Percentiles rank a stretch among this genome's conserved stretches.
phyloP scores from a whole-genome alignment of 1,284 basidiomycete species.

The Marasmius oreades region DNA sequence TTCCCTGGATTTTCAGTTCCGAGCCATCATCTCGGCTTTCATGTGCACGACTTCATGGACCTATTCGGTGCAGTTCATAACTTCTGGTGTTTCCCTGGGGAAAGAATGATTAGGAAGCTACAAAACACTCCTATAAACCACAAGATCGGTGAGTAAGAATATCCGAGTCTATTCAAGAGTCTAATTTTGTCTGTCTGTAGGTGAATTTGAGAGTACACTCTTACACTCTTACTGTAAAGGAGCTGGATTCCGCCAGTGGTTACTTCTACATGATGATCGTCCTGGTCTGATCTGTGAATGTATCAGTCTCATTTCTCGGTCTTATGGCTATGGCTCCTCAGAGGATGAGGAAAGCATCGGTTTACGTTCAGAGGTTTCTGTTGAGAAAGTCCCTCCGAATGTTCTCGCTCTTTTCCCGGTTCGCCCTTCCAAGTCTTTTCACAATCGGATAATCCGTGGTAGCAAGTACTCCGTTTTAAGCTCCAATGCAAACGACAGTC shows the following conservation, averaged over 20 bases:
- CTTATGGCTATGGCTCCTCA: not conserved
- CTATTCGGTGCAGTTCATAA: constrained; percentile 6
- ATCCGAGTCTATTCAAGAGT: too few relatives aligned
- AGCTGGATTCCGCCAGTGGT: constrained; percentile 5
- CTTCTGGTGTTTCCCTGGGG: constrained; percentile 7
- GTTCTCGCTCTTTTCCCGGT: not conserved
- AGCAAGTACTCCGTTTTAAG: constrained; percentile 4
- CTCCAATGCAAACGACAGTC: constrained; percentile 2
- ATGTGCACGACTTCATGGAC: constrained; percentile 12
- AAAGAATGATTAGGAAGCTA: constrained; percentile 5
- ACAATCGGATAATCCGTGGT: not conserved
- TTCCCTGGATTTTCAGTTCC: constrained; percentile 10
- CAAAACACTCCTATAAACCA: constrained; percentile 8
- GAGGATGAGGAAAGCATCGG: not conserved
- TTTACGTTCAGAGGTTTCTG: not conserved
- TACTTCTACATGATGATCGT: constrained; percentile 4
- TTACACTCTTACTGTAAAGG: constrained; percentile 1
- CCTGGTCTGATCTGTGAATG: constrained; percentile 4
- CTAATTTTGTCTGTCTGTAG: not conserved
- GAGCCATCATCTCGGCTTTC: constrained; percentile 9
- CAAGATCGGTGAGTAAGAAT: constrained; percentile 1
- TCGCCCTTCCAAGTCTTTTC: not conserved
- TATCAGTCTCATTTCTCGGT: not conserved
- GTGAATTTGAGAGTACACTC: constrained; percentile 8
- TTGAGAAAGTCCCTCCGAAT: not conserved